Evolutionary conservation across 257 asterid species (phyloP), one percentile per base, ranked within the genome.

Genomic region (Knoxia roxburghii): DNA sequence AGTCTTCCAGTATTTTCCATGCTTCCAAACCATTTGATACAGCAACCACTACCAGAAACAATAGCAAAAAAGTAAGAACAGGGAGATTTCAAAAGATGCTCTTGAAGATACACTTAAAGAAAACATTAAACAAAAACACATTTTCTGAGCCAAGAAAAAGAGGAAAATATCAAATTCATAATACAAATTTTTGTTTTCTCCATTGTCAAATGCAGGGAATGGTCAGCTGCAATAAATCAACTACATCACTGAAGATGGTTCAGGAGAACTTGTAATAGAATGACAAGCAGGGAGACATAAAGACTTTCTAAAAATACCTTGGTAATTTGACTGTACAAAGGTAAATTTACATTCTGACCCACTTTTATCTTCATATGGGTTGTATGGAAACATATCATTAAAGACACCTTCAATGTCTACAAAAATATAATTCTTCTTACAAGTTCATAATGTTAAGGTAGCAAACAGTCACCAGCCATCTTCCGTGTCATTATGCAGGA

Each of bases 21-120:
- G 86, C 86, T 70, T 81, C 83, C 27, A 81, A 64, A 60, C 83
- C 86, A 64, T 78, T 75, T 40, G 77, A 69, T 33, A 75, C 86
- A 67, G 86, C 73, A 51, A 63, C 70, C 67, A 81, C 86, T 81
- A 81, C 73, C 45, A 75, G 33, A 53, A 58, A 39, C 15, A 68
- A 65, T n/a, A 73, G 5, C n/a, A n/a, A 37, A 61, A 40, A 24
- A 30, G 20, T 52, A 11, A 60, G 60, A 50, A 53, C 14, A 37
- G 20, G 10, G 9, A 20, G 20, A 62, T 41, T 14, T 24, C 26
- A 15, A 26, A 24, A 18, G 24, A 54, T 12, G 33, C 37, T n/a
- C 26, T 50, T 10, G 4, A 39, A 35, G 23, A 13, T 15, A 37
- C 4, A 37, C 21, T 50, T 26, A 33, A 45, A 55, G 21, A 1